Evolutionary conservation across 2,329 filamentous ascomycete genomes (phyloP), one percentile per base, ranked within the genome.

Genomic region (Venturia nashicola): DNA sequence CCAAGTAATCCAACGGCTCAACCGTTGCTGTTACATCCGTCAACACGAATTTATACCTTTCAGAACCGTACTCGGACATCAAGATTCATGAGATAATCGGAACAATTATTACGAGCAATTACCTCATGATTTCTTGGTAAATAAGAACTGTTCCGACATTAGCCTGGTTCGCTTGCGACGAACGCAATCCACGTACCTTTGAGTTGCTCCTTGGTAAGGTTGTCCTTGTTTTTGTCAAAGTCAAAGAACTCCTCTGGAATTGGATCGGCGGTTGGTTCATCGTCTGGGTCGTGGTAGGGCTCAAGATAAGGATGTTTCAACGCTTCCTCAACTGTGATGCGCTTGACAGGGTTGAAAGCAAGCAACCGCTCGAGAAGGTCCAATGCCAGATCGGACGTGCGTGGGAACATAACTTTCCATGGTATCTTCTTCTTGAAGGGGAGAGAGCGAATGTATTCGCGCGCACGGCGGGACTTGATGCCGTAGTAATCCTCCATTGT

Each of bases 401-500:
- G 97, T 69, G 94, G 93, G 83, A 99, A 99, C 76, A 99, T 86
- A 55, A 89, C 90, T 75, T 94, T 90, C 85, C 97, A 94, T 0
- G 94, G 92, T 59, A 97, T 95, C 86, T 97, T 97, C 87, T 97
- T 97, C 86, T 97, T 97, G 82, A 97, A 97, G 20, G 94, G 93
- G 59, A 97, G 84, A 63, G 92, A 97, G 67, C 94, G 91, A 74
- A 99, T 99, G 79, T 99, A 99, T 78, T 99, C 94, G 68, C 94
- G 86, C 61, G 94, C 94, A 72, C 94, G 90, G 68, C 94, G 89
- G 63, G 94, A 97, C 80, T 99, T 99, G 84, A 99, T 99, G 68
- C 94, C 94, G 72, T 99, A 99, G 83, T 99, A 99, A 75, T 99
- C 94, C 76, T 99, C 94, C 94, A 99, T 99, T 14, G 94, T 99